Conservation (phyloP, 2,329 filamentous ascomycete genomes). For the Xylariaceae sp. region DNA sequence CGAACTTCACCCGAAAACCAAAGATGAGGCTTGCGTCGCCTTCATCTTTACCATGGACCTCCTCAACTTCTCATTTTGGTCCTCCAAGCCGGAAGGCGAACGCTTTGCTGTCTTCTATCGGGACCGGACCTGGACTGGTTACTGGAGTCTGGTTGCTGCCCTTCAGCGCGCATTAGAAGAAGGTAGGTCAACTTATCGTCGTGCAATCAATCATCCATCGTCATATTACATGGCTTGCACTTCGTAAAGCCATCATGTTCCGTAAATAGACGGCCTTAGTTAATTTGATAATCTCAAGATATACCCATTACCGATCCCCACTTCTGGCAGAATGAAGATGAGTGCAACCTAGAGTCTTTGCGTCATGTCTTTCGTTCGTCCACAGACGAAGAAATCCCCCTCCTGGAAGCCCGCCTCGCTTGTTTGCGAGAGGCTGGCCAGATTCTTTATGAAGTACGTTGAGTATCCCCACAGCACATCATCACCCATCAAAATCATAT, state of each 20-base stretch:
- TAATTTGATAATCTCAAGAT: constrained; percentile 42
- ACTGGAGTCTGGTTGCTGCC: constrained; percentile 87
- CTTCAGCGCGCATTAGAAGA: constrained; percentile 85
- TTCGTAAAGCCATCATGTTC: constrained; percentile 12
- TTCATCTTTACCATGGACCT: constrained; percentile 98
- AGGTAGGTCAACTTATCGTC: constrained; percentile 43
- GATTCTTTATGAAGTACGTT: constrained; percentile 67
- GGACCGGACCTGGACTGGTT: constrained; percentile 82
- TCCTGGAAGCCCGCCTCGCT: constrained; percentile 69
- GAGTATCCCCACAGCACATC: constrained; percentile 14
- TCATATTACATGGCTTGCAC: constrained; percentile 19
- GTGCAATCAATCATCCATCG: not conserved
- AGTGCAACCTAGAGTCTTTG: constrained; percentile 70
- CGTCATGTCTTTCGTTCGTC: constrained; percentile 77
- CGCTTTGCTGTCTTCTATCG: constrained; percentile 79
- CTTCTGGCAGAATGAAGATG: constrained; percentile 75
- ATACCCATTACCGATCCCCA: constrained; percentile 84
- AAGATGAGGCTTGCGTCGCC: constrained; percentile 72
- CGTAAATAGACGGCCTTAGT: constrained; percentile 13
- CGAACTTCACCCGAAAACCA: constrained; percentile 79
- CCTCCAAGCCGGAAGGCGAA: constrained; percentile 60
- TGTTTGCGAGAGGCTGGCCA: constrained; percentile 79
- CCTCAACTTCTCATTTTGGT: constrained; percentile 97
- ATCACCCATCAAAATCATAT: constrained; percentile 12
- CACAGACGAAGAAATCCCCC: constrained; percentile 79